phyloP scores from a whole-genome alignment of 2,329 filamentous ascomycete species.

The Pseudogymnoascus sp. region DNA sequence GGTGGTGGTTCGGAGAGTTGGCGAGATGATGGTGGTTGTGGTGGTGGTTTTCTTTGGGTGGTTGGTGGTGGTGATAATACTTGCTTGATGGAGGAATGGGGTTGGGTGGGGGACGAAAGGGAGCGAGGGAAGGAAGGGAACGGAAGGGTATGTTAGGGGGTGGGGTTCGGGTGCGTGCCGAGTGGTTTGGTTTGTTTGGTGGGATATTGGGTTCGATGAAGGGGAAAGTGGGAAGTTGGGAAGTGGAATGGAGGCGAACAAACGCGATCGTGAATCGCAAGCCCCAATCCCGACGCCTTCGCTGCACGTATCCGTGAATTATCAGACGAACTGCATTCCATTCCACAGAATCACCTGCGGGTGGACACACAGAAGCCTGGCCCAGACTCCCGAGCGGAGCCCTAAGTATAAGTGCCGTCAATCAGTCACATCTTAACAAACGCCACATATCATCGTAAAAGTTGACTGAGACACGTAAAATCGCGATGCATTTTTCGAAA shows the following conservation, averaged over 20 bases:
- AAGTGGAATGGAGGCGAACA: not conserved
- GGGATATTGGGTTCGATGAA: not conserved
- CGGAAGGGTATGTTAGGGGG: not conserved
- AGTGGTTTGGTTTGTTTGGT: not conserved
- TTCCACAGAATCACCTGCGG: not conserved
- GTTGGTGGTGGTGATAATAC: not conserved
- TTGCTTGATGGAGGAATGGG: not conserved
- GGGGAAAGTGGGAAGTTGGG: not conserved
- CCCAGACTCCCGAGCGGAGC: not conserved
- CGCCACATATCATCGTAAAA: not conserved
- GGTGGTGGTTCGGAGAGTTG: not conserved
- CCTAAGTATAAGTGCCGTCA: not conserved
- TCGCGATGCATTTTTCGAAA: not conserved
- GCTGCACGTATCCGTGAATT: not conserved
- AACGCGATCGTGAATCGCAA: not conserved
- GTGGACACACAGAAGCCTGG: not conserved
- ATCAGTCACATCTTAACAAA: not conserved
- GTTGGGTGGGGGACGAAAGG: not conserved
- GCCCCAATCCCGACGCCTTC: not conserved
- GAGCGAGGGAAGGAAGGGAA: not conserved
- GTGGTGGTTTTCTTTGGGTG: not conserved
- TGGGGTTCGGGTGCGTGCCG: not conserved
- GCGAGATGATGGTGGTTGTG: not conserved
- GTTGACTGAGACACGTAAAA: not conserved
- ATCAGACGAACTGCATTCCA: not conserved